Conservation (phyloP, 208 protist species). For the Naegleria gruberi region DNA sequence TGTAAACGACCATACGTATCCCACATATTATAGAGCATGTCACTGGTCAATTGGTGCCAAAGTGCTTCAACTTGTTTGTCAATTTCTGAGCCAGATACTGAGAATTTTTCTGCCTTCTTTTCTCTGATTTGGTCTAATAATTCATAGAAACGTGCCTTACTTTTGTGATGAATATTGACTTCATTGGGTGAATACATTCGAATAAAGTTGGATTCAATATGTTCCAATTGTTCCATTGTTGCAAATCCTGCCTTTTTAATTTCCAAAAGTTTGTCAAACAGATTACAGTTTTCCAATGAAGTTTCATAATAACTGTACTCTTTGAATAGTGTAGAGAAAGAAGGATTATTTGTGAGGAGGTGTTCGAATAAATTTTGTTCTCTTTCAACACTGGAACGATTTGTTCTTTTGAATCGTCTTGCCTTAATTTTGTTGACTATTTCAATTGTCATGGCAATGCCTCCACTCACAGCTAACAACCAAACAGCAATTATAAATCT, state of each 20-base stretch:
- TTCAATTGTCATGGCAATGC: neutral
- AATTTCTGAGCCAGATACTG: neutral
- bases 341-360: neutral
- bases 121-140: neutral
- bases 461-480: neutral
- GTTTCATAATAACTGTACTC: neutral
- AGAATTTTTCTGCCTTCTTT: neutral
- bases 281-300: neutral
- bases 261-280: neutral
- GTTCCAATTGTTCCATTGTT: neutral
- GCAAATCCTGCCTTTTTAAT: neutral
- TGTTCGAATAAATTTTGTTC: neutral
- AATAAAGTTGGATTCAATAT: neutral
- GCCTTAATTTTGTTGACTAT: neutral
- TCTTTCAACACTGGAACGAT: neutral
- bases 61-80: neutral
- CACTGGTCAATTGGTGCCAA: neutral
- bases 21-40: neutral
- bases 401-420: neutral
- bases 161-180: neutral
- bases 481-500: neutral
- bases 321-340: neutral
- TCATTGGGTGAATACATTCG: neutral
- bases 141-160: neutral
- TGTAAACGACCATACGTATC: neutral